phyloP scores from a whole-genome alignment of 768 basidiomycete genomes.

The Mycena capillaripes region DNA sequence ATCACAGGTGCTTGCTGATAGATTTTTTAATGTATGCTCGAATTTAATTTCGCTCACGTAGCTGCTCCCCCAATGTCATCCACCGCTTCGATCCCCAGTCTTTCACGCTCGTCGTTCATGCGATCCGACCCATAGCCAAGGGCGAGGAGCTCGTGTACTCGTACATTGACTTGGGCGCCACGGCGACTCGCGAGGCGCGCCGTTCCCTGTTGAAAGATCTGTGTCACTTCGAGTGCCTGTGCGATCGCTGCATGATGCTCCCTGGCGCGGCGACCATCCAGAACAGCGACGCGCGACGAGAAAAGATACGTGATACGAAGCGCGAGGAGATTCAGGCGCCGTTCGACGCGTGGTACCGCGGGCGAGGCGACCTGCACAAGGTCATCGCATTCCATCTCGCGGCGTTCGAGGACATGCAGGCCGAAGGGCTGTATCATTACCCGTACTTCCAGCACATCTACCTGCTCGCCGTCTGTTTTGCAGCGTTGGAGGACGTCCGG shows the following conservation, averaged over 20 bases:
- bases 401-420: conserved; percentile 26
- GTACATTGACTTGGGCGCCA: conserved; percentile 27
- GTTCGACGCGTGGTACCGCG: conserved; percentile 27
- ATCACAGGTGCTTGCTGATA: conserved; percentile 27
- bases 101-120: conserved; percentile 28
- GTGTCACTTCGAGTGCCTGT: conserved; percentile 31
- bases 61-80: conserved; percentile 34
- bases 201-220: conserved; percentile 5
- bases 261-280: conserved; percentile 1
- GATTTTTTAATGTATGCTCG: neutral
- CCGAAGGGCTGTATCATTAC: conserved; percentile 29
- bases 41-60: neutral
- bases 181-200: conserved; percentile 23
- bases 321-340: conserved; percentile 6
- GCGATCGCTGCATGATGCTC: conserved; percentile 19
- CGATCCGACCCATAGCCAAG: conserved; percentile 31
- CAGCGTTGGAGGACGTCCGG: conserved; percentile 27
- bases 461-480: conserved; percentile 29
- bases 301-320: conserved; percentile 11
- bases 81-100: conserved; percentile 32
- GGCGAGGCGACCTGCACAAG: conserved; percentile 16
- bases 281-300: conserved; percentile 26
- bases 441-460: conserved; percentile 26
- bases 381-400: conserved; percentile 33
- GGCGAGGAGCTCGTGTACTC: conserved; percentile 32